Percentiles rank a stretch among this genome's conserved stretches.
Conservation (phyloP, 257 asterid species). For the Forsythia viridissima region DNA sequence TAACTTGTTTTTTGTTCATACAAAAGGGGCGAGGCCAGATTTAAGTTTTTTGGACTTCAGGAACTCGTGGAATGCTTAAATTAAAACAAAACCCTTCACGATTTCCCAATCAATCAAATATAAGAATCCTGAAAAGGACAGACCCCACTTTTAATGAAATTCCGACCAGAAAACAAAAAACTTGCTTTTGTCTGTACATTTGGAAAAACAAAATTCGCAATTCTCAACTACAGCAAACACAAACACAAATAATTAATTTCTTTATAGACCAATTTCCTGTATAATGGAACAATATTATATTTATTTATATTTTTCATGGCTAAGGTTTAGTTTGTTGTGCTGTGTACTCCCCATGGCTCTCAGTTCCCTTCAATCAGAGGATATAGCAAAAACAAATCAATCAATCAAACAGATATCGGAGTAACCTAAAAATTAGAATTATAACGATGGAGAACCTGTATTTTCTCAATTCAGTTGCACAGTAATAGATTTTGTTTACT, state of each 20-base stretch:
- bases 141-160: neutral
- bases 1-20: neutral
- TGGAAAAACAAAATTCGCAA: neutral
- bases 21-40: neutral
- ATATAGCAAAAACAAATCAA: too few species aligned
- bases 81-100: constrained; percentile 1
- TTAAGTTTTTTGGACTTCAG: neutral
- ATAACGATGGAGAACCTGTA: too few species aligned
- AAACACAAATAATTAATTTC: neutral
- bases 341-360: too few species aligned
- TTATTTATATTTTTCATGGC: too few species aligned
- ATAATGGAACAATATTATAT: neutral
- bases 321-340: too few species aligned
- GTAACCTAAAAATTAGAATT: too few species aligned
- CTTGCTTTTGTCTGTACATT: neutral
- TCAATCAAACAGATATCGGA: too few species aligned
- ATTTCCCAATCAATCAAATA: neutral
- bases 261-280: too few species aligned
- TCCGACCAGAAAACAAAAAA: neutral
- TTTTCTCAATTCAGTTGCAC: neutral
- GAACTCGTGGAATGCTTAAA: neutral
- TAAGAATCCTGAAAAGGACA: neutral
- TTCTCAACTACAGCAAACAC: neutral
- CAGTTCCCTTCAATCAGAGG: too few species aligned
- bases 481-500: neutral